Base-by-base conservation (phyloP, 345 rosid genomes). In the Euphorbia lathyris region DNA sequence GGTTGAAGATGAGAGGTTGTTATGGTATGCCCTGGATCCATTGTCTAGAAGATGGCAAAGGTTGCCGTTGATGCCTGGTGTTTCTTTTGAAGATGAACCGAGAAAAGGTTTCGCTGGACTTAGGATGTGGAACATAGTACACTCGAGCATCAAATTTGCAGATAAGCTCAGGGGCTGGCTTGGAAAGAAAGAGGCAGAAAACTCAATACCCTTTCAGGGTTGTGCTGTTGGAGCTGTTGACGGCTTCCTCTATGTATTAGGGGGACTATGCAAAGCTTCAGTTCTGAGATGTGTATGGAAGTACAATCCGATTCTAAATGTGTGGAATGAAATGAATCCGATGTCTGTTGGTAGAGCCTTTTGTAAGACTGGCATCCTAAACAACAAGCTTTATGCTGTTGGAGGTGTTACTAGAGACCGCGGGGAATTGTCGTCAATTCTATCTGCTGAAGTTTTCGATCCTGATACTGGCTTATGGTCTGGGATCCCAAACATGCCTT, bases 21-120 rank as follows among this genome's bases (percentile, higher is more conserved):
- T 81, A 52, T 94, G 97, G 98, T 79, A 88, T 74, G 98, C 91
- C 70, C 77, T 94, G 77, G 98, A 94, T 71, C 98, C 97, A 50
- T 64, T 87, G 23, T 81, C 87, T 0, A 77, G 77, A 40, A 94
- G 64, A 82, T 94, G 98, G 97, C 94, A 83, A 79, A 86, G 90
- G 58, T 72, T 91, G 83, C 98, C 96, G 57, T 81, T 81, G 14
- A 82, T 91, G 83, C 96, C 97, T 2, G 78, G 75, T 65, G 71
- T 79, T 74, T 77, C 76, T 38, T 76, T 67, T 51, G 91, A 86
- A 68, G 93, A 80, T 22, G 96, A 86, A 74, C 43, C 87, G 25
- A 81, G 75, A 69, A 86, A 72, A 71, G 82, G 87, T 57, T 77
- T 80, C 0, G 69, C 85, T 19, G 83, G 86, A 67, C 74, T 80